Evolutionary conservation across 2,329 filamentous ascomycete genomes (phyloP), one percentile per base, ranked within the genome.

Genomic region (Hymenoscyphus albidus): DNA sequence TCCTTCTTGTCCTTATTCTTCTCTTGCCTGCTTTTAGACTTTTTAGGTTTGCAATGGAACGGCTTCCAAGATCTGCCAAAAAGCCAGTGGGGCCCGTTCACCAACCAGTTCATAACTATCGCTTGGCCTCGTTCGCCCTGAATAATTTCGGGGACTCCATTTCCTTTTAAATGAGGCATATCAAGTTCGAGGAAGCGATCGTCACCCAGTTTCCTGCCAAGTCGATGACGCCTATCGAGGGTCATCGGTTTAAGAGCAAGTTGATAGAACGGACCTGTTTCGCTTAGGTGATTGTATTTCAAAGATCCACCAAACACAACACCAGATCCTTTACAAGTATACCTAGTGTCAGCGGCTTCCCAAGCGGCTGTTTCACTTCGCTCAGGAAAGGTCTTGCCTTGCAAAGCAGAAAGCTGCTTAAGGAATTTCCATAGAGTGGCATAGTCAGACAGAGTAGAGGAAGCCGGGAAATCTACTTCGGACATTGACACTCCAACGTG

Each of bases 111-210:
- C 6, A 80, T 75, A 35, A 82, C 71, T 0, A 76, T 68, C 0
- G 78, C 68, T 0, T 74, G 67, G 0, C 75, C 75, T 0, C 70
- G 66, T 0, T 74, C 73, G 2, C 77, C 70, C 2, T 78, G 64
- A 0, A 74, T 59, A 0, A 66, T 59, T 0, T 77, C 74, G 0
- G 72, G 70, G 1, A 74, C 68, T 2, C 57, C 42, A 16, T 70
- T 74, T 0, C 73, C 73, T 1, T 70, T 74, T 0, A 80, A 76
- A 0, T 78, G 78, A 0, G 85, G 85, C 5, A 87, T 76, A 4
- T 80, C 72, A 0, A 88, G 64, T 62, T 88, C 83, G 1, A 88
- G 66, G 57, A 87, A 87, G 0, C 86, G 79, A 67, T 88, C 85
- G 0, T 80, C 74, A 0, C 86, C 85, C 67, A 86, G 87, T 4